Evolutionary conservation across 129 eudicot genomes (phyloP).

Genomic region (Rutidosis leptorrhynchoides): DNA sequence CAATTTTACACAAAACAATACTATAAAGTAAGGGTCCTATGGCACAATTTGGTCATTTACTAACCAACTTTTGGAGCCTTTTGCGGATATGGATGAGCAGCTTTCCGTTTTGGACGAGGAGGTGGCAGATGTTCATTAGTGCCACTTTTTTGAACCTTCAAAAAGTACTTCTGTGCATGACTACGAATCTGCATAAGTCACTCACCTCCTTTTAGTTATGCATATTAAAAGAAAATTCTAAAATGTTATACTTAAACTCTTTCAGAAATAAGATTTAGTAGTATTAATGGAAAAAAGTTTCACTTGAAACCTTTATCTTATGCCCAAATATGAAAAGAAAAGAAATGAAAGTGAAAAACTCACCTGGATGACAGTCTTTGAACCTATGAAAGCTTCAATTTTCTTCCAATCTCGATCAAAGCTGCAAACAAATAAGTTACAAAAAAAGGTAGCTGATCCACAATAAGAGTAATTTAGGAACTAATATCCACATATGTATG

Average conservation of each 20-base stretch:
- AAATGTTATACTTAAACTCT: background rate
- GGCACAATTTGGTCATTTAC: slow-evolving; percentile 1
- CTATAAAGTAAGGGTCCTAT: background rate
- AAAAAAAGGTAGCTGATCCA: slow-evolving; percentile 12
- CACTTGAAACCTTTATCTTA: slow-evolving; percentile 1
- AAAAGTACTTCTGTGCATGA: slow-evolving; percentile 92
- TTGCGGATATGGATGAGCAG: slow-evolving; percentile 96
- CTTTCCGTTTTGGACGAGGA: slow-evolving; percentile 96
- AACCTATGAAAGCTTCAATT: slow-evolving; percentile 91
- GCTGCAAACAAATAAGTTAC: slow-evolving; percentile 35
- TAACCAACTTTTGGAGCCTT: slow-evolving; percentile 84
- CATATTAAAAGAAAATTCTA: background rate
- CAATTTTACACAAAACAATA: background rate
- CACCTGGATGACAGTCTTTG: slow-evolving; percentile 96
- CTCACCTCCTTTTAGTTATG: slow-evolving; percentile 7
- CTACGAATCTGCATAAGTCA: slow-evolving; percentile 72
- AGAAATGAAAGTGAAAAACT: slow-evolving; percentile 6
- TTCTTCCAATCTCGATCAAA: slow-evolving; percentile 99
- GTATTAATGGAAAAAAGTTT: background rate
- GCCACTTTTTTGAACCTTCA: slow-evolving; percentile 90
- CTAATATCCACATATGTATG: background rate
- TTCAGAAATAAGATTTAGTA: background rate
- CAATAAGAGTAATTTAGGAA: background rate
- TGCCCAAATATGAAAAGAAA: background rate
- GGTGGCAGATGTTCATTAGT: slow-evolving; percentile 95